Evolutionary conservation across 2,329 filamentous ascomycete genomes (phyloP).

Genomic region (Hypomyces perniciosus): DNA sequence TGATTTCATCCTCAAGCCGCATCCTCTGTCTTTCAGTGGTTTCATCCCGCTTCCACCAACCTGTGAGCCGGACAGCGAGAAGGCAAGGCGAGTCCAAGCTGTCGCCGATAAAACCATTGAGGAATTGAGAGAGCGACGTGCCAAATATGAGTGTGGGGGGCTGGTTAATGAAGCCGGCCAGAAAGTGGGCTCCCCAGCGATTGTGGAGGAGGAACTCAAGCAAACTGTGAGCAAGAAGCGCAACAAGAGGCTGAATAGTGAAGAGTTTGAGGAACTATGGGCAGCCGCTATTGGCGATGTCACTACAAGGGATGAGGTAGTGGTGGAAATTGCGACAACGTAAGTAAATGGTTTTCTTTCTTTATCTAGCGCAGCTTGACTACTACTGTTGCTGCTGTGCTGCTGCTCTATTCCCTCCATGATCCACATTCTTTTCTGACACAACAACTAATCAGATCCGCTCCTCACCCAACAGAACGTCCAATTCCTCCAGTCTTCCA

Average conservation of each 20-base stretch:
- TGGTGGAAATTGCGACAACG: constrained; percentile 38
- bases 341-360: constrained; percentile 40
- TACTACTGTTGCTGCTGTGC: background rate
- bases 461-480: constrained; percentile 66
- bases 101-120: constrained; percentile 86
- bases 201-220: constrained; percentile 69
- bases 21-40: constrained; percentile 77
- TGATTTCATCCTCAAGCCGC: constrained; percentile 78
- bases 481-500: constrained; percentile 56
- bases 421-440: constrained; percentile 42
- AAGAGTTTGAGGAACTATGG: constrained; percentile 91
- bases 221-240: constrained; percentile 67
- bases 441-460: constrained; percentile 78
- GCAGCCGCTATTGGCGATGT: constrained; percentile 67
- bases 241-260: constrained; percentile 74
- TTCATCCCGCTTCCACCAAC: constrained; percentile 80
- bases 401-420: constrained; percentile 9
- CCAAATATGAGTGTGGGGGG: constrained; percentile 86
- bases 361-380: background rate
- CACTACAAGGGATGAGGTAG: constrained; percentile 54
- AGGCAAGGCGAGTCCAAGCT: constrained; percentile 76
- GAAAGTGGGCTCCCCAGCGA: constrained; percentile 50
- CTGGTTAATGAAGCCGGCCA: constrained; percentile 56
- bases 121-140: constrained; percentile 75
- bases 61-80: constrained; percentile 92